Conservation (phyloP, 257 asterid species). For the Capsicum baccatum region DNA sequence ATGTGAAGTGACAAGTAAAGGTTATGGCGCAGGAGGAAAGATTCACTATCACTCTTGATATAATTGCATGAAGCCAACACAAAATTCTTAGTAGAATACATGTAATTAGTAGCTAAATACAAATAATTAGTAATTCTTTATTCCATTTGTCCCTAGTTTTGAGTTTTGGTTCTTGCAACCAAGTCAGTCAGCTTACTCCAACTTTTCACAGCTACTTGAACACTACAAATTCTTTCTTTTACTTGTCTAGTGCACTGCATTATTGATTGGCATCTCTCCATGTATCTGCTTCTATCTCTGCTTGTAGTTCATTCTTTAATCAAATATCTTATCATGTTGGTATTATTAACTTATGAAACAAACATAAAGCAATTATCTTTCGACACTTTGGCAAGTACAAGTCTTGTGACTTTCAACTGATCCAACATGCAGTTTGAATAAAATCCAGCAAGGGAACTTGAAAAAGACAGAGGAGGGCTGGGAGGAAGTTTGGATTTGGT, state of each 20-base stretch:
- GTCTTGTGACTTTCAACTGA: not conserved
- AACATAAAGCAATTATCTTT: not conserved
- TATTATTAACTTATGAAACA: not conserved
- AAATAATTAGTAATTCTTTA: slow-evolving; percentile 16
- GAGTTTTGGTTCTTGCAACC: not conserved
- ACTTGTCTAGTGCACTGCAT: not conserved
- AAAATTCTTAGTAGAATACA: slow-evolving; percentile 20
- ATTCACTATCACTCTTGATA: not conserved
- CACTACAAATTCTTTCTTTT: not conserved
- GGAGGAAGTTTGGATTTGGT: not conserved
- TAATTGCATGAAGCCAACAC: slow-evolving; percentile 10
- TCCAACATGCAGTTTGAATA: not conserved
- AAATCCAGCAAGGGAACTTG: not conserved
- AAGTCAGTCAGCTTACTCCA: not conserved
- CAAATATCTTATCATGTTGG: not conserved
- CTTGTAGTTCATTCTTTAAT: not conserved
- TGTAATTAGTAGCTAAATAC: slow-evolving; percentile 16
- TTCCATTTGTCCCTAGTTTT: not conserved
- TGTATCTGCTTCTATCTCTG: not conserved
- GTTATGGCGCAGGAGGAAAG: not conserved
- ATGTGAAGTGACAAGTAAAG: not conserved
- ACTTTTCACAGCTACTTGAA: not conserved
- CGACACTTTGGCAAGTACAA: not conserved
- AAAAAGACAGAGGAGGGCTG: not conserved
- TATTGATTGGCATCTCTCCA: not conserved